Percentiles rank a stretch among this genome's conserved stretches.
Evolutionary conservation across 2,329 filamentous ascomycete genomes (phyloP).

Genomic region (Aspergillus persii): DNA sequence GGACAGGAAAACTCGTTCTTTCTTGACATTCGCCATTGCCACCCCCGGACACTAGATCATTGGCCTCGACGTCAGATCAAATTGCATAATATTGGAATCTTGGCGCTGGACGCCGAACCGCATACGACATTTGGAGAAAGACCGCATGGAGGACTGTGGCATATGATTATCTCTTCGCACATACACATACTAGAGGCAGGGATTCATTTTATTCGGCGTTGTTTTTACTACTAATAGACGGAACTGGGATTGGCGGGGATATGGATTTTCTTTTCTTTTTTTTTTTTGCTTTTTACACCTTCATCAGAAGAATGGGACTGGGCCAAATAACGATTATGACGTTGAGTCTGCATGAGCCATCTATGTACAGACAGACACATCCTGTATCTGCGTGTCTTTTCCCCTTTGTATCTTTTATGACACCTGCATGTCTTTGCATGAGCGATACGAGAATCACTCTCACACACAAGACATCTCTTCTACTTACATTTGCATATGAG

Average conservation of each 20-base stretch:
- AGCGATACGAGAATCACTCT: neutral
- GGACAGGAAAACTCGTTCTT: neutral
- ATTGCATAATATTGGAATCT: constrained; percentile 1
- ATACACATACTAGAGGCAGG: constrained; percentile 2
- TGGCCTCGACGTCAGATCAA: neutral
- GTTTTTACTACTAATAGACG: neutral
- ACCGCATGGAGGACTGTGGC: neutral
- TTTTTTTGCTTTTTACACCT: neutral
- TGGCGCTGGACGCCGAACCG: constrained; percentile 17
- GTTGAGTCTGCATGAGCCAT: neutral
- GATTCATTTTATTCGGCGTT: neutral
- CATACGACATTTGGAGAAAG: neutral
- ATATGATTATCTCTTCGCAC: neutral
- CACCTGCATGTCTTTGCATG: neutral
- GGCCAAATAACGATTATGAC: neutral
- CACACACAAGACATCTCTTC: neutral
- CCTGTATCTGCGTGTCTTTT: neutral
- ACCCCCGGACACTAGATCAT: neutral
- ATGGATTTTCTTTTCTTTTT: neutral
- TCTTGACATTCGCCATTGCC: neutral
- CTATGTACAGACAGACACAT: neutral
- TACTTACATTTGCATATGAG: neutral
- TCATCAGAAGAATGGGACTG: neutral
- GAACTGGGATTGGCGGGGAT: neutral
- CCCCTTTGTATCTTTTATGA: neutral